Evolutionary conservation across 2,329 filamentous ascomycete species (phyloP).

Genomic region (Pseudogymnoascus verrucosus): DNA sequence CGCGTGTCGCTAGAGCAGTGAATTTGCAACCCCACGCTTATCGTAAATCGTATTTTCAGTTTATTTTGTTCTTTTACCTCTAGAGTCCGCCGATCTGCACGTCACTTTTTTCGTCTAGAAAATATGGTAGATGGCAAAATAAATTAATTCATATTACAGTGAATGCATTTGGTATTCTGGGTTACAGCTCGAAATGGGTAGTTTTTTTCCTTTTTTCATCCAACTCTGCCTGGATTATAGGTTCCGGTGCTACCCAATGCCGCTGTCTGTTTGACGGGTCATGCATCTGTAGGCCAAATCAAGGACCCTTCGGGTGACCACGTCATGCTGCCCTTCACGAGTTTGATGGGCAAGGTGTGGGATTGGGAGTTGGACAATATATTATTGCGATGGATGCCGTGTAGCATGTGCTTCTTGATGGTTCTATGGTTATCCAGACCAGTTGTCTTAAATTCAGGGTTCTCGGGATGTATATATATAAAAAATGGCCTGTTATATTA

Average conservation of each 20-base stretch:
- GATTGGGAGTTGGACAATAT: background rate
- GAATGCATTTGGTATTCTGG: background rate
- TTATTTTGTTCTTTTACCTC: slow-evolving; percentile 3
- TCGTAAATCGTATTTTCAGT: background rate
- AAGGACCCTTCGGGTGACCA: slow-evolving; percentile 3
- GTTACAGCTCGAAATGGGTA: background rate
- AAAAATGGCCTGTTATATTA: background rate
- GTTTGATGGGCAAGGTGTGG: background rate
- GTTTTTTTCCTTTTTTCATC: background rate
- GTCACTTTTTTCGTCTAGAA: background rate
- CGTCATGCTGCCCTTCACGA: background rate
- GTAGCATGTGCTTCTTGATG: background rate
- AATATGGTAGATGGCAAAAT: background rate
- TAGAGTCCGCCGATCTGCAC: background rate
- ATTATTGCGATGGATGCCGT: background rate
- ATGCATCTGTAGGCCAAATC: slow-evolving; percentile 1
- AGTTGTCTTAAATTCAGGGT: background rate
- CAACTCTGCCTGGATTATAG: background rate
- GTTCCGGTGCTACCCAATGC: slow-evolving; percentile 1
- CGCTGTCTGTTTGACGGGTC: background rate
- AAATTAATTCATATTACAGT: background rate
- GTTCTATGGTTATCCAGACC: background rate
- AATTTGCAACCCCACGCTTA: slow-evolving; percentile 8
- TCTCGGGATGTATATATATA: background rate
- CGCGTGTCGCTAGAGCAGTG: slow-evolving; percentile 7